A percentile compares a stretch with the other conserved stretches of the same genome.
Evolutionary conservation across 106 monocot genomes (phyloP).

Genomic region (Dendrobium huoshanense): DNA sequence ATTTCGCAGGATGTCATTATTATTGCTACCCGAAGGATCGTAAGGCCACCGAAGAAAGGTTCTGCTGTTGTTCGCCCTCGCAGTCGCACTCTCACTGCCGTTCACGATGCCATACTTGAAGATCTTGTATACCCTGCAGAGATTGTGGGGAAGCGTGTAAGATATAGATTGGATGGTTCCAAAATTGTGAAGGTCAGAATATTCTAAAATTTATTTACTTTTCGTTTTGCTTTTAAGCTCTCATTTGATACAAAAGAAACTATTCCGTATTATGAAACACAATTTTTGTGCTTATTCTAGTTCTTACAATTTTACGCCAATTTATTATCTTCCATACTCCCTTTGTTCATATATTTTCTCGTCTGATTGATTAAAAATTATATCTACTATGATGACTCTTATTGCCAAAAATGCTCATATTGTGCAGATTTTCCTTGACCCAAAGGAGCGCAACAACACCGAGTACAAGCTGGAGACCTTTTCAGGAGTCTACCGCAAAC

Average conservation of each 20-base stretch:
- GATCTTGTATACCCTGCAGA: conserved; percentile 62
- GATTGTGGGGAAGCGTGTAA: conserved; percentile 55
- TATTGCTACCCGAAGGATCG: conserved; percentile 39
- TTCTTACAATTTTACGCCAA: too few species aligned
- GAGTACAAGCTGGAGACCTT: conserved; percentile 61
- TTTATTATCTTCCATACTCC: too few species aligned
- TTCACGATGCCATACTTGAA: conserved; percentile 58
- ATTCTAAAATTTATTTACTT: not conserved
- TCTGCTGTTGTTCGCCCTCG: conserved; percentile 50
- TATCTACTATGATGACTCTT: not conserved
- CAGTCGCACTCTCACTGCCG: conserved; percentile 55
- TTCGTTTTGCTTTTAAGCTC: not conserved
- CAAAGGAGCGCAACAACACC: conserved; percentile 68
- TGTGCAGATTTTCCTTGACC: conserved; percentile 37
- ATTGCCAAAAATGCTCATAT: not conserved
- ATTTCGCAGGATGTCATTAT: conserved; percentile 42
- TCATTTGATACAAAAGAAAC: too few species aligned
- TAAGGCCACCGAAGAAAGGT: conserved; percentile 67
- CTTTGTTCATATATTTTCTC: too few species aligned
- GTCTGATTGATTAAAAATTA: too few species aligned
- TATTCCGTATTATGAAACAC: too few species aligned
- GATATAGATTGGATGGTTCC: conserved; percentile 54
- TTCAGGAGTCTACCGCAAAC: conserved; percentile 55
- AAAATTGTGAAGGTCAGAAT: conserved; percentile 18
- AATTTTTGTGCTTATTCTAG: too few species aligned